These are phyloP conservation scores for Sporothrix inflata DNA, from an alignment of 2,329 filamentous ascomycete species.

Conservation along the genomic window DNA sequence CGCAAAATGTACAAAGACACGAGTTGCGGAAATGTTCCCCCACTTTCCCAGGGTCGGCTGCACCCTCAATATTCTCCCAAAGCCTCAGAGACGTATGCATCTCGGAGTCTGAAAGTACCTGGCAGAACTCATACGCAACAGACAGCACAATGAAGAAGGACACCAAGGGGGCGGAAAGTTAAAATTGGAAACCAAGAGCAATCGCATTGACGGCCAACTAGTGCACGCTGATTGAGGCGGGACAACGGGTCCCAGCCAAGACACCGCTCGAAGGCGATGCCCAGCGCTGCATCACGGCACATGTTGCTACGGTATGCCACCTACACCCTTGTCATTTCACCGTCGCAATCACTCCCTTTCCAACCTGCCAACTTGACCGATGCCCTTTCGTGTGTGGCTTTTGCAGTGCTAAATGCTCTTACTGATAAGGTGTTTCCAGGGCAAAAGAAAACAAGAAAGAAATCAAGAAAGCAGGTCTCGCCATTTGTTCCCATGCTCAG, in stretches of 20 bases:
- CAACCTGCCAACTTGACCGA: not conserved
- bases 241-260: constrained; percentile 4
- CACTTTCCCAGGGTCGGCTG: not conserved
- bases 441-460: not conserved
- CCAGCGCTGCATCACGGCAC: constrained; percentile 13
- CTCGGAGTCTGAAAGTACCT: not conserved
- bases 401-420: not conserved
- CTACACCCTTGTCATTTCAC: not conserved
- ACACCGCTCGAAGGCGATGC: not conserved
- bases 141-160: not conserved
- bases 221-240: constrained; percentile 4
- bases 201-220: not conserved
- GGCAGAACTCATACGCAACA: not conserved
- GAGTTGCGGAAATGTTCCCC: not conserved
- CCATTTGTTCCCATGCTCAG: not conserved
- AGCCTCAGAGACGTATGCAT: not conserved
- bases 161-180: not conserved
- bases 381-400: no score
- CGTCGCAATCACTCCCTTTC: no score
- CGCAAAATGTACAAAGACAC: not conserved
- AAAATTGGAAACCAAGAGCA: constrained; percentile 14
- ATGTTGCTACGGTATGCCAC: not conserved
- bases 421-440: not conserved
- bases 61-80: constrained; percentile 11
- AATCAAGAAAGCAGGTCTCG: not conserved